Evolutionary conservation across 139 green algal genomes (phyloP).

Genomic region (Coccomyxa sp.): DNA sequence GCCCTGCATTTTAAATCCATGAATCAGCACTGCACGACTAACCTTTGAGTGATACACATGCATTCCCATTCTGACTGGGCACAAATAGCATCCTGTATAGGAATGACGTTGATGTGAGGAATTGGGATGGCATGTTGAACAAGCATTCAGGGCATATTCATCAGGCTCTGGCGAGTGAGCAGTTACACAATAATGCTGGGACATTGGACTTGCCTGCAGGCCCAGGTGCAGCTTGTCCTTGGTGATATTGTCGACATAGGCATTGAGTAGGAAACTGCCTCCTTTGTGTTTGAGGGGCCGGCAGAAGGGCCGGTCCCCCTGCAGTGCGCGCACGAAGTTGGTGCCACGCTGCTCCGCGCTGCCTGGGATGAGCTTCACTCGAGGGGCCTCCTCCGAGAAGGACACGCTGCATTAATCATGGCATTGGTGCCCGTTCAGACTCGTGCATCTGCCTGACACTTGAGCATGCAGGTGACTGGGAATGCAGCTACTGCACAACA

Average conservation of each 20-base stretch:
- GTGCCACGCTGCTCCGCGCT: slow-evolving; percentile 53
- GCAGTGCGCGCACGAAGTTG: slow-evolving; percentile 29
- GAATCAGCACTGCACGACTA: too few species aligned
- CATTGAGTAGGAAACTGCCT: background rate
- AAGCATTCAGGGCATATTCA: too few species aligned
- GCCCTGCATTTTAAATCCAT: too few species aligned
- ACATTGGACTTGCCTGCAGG: background rate
- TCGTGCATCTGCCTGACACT: too few species aligned
- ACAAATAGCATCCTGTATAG: background rate
- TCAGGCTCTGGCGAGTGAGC: too few species aligned
- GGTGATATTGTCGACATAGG: background rate
- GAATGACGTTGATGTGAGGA: background rate
- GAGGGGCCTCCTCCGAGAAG: slow-evolving; percentile 17
- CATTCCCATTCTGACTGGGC: too few species aligned
- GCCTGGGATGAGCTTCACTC: slow-evolving; percentile 43
- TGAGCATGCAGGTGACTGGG: too few species aligned
- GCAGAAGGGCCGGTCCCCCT: slow-evolving; percentile 35
- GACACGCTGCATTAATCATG: slow-evolving; percentile 9
- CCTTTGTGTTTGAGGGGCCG: slow-evolving; percentile 17
- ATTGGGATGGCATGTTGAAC: too few species aligned
- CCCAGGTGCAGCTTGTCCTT: background rate
- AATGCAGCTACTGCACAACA: too few species aligned
- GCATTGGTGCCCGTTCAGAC: background rate
- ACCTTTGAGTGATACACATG: too few species aligned
- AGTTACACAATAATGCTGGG: background rate